Evolutionary conservation across 257 asterid genomes (phyloP), one percentile per base, ranked within the genome.

Genomic region (Petunia secreta): DNA sequence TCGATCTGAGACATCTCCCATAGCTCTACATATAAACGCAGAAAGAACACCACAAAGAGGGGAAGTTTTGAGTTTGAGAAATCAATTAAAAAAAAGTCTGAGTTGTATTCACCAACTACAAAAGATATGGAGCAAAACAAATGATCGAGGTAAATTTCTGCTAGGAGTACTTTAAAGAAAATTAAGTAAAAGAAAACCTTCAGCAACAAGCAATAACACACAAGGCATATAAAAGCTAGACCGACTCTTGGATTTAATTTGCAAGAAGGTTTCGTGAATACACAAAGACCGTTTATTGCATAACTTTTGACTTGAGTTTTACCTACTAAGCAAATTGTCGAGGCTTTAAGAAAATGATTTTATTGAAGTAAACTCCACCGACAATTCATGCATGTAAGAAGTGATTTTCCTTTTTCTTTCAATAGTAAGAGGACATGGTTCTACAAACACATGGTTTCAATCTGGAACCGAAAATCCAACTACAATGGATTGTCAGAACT

Each of bases 1-100:
- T 83, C 97, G 92, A 85, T 94, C 97, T 15, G 98, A 94, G 73
- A 94, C 98, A 88, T 94, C 98, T 36, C 98, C 98, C 97, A 91
- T 92, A 15, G 98, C 97, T 87, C 98, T 94, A 88, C 82, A 79
- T 10, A 37, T 66, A 41, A 34, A 7, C 11, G 8, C 36, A 38
- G 73, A 8, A 37, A 52, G 60, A 79, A 41, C 60, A 78, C 52
- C 68, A 79, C 46, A 73, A 73, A 4, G 50, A 40, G 62, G 77
- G 62, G 48, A 48, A 43, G 48, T 15, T 43, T 36, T 11, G 78
- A 50, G 60, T 50, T 73, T 50, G 78, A 11, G 62, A 73, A 50
- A 50, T 62, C 48, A 73, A 71, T 48, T 13, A 50, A 25, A 25
- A 25, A 25, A 25, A 25, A 25, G 25, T 25, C 25, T 25, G 25